Evolutionary conservation across 1,139 yeast genomes (phyloP), one percentile per base, ranked within the genome.

Genomic region (Martiniozyma asiatica): DNA sequence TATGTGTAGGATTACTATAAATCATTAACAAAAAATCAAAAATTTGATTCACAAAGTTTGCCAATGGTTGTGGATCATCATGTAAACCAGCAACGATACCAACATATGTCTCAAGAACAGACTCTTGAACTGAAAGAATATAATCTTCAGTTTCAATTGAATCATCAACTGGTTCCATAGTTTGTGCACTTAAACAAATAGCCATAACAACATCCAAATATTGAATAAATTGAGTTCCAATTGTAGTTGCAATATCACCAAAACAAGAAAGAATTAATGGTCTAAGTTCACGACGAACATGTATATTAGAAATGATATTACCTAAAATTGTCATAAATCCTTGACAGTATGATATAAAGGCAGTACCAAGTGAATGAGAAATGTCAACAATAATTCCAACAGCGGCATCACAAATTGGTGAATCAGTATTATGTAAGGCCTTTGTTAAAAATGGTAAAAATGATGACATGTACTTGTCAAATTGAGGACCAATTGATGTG

Each of bases 311-410:
- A 40, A 89, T 65, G 44, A 75, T 71, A 31, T 68, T 64, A 33
- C 94, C 87, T 49, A 89, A 66, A 27, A 79, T 75, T 33, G 69
- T 69, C 94, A 89, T 85, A 47, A 87, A 70, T 5, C 77, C 78
- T 40, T 74, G 75, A 44, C 82, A 72, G 54, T 82, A 87, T 32
- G 78, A 81, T 34, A 68, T 65, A 41, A 87, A 73, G 25, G 65
- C 67, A 22, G 65, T 66, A 20, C 94, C 94, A 33, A 92, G 64
- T 1, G 96, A 80, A 50, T 85, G 94, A n/a, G 94, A 72, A 44
- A 89, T 77, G 56, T 89, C 98, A n/a, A 96, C 96, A 36, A 89
- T 87, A 36, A 92, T 68, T 4, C 98, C 97, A 37, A 89, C 84
- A 3, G 97, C 94, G 10, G 94, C 81, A 40, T 68, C 70, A 45